These are phyloP conservation scores for Sclerotinia borealis DNA, from an alignment of 2,329 filamentous ascomycete genomes.

Conservation along the genomic window DNA sequence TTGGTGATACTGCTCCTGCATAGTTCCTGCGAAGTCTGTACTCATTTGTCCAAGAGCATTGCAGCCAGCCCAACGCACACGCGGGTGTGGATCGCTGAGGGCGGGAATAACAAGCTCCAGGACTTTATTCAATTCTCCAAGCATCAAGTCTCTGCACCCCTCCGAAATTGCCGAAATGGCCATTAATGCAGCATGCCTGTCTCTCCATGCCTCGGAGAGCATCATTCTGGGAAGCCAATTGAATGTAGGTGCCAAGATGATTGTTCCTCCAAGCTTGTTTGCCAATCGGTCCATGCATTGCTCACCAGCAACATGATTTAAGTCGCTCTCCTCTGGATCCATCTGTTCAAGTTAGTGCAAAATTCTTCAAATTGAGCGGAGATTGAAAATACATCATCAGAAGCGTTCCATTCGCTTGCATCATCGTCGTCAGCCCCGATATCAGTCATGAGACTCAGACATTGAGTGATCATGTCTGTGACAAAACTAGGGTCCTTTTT, in stretches of 20 bases:
- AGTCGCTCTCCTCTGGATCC: constrained; percentile 91
- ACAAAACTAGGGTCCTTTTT: constrained; percentile 90
- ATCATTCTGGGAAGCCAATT: constrained; percentile 98
- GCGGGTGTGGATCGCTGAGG: constrained; percentile 81
- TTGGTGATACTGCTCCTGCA: constrained; percentile 94
- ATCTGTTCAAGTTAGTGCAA: constrained; percentile 48
- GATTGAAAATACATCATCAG: constrained; percentile 71
- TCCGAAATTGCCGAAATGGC: constrained; percentile 98
- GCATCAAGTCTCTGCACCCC: constrained; percentile 92
- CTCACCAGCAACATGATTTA: constrained; percentile 95
- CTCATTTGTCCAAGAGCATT: constrained; percentile 99
- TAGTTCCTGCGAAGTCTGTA: constrained; percentile 94
- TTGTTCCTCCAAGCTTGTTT: constrained; percentile 92
- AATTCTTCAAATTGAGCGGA: not conserved
- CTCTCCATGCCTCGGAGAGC: constrained; percentile 88
- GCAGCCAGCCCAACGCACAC: constrained; percentile 94
- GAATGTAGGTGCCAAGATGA: constrained; percentile 90
- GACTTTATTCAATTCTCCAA: constrained; percentile 88
- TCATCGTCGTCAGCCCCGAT: constrained; percentile 92
- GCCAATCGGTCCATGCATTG: constrained; percentile 97
- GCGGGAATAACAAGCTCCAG: constrained; percentile 91
- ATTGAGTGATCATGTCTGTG: constrained; percentile 96
- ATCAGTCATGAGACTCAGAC: constrained; percentile 95
- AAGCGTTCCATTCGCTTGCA: constrained; percentile 84
- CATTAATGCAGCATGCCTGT: constrained; percentile 95